Conservation (phyloP, 805 yeast genomes). For the Yamadazyma phyllophila region DNA sequence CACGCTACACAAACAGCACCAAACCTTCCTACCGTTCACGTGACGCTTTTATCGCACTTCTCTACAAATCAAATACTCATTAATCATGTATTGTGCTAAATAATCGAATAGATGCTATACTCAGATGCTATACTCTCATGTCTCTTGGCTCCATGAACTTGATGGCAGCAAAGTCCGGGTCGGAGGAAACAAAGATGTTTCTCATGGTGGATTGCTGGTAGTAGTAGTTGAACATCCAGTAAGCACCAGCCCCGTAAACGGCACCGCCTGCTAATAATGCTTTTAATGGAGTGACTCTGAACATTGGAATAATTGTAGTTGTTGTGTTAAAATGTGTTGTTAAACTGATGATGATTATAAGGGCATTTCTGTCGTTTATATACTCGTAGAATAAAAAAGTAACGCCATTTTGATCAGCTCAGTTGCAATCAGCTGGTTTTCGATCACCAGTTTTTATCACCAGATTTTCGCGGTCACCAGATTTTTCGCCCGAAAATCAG, state of each 20-base stretch:
- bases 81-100: not conserved
- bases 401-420: not conserved
- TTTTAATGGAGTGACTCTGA: conserved; percentile 19
- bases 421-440: conserved; percentile 8
- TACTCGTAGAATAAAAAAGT: not conserved
- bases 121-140: conserved; percentile 6
- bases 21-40: too few relatives aligned
- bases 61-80: not conserved
- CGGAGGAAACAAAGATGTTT: conserved; percentile 28
- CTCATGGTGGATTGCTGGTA: conserved; percentile 28
- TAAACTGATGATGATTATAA: not conserved
- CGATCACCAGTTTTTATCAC: conserved; percentile 2
- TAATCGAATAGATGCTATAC: not conserved
- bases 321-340: not conserved
- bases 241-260: conserved; percentile 30
- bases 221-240: conserved; percentile 32
- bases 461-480: not conserved
- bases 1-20: too few relatives aligned
- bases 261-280: conserved; percentile 33
- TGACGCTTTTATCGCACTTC: not conserved
- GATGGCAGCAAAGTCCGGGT: conserved; percentile 26
- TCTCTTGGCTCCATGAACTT: conserved; percentile 22
- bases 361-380: not conserved
- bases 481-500: too few relatives aligned
- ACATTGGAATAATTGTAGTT: conserved; percentile 2